phyloP scores from a whole-genome alignment of 768 basidiomycete genomes.

The Saitozyma sp. region DNA sequence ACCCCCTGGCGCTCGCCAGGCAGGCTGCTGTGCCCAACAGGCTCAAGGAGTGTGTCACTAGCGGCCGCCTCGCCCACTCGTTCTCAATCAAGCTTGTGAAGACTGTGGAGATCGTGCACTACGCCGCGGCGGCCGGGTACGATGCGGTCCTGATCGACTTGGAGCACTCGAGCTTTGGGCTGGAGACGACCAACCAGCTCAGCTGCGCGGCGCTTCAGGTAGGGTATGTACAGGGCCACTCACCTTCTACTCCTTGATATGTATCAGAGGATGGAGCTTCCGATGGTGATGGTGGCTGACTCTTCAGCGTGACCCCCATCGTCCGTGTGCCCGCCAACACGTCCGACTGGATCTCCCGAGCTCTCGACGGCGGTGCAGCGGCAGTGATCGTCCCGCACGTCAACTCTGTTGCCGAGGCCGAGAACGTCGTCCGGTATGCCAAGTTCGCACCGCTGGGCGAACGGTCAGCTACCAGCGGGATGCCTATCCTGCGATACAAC shows the following conservation, averaged over 20 bases:
- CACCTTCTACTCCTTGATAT: not conserved
- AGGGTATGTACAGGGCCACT: constrained; percentile 17
- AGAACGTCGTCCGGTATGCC: constrained; percentile 29
- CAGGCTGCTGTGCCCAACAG: constrained; percentile 3
- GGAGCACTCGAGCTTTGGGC: constrained; percentile 35
- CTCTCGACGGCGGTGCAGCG: constrained; percentile 39
- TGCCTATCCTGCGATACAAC: constrained; percentile 33
- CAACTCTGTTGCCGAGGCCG: constrained; percentile 30
- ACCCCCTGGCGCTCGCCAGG: too few relatives aligned
- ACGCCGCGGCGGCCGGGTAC: constrained; percentile 34
- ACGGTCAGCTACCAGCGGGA: constrained; percentile 27
- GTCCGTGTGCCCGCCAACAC: constrained; percentile 43
- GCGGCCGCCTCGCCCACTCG: constrained; percentile 28
- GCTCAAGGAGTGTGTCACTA: constrained; percentile 13
- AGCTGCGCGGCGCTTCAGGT: constrained; percentile 20
- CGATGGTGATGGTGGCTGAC: not conserved
- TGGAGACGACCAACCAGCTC: constrained; percentile 34
- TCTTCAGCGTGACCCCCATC: constrained; percentile 28
- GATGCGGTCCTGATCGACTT: constrained; percentile 40
- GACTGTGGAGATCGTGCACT: constrained; percentile 29
- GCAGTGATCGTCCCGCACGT: constrained; percentile 45
- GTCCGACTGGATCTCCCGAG: constrained; percentile 43
- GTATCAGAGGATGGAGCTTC: not conserved
- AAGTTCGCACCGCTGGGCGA: constrained; percentile 38
- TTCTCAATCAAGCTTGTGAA: constrained; percentile 30